Evolutionary conservation across 2,329 filamentous ascomycete genomes (phyloP).

Genomic region (Sphaerulina musiva): DNA sequence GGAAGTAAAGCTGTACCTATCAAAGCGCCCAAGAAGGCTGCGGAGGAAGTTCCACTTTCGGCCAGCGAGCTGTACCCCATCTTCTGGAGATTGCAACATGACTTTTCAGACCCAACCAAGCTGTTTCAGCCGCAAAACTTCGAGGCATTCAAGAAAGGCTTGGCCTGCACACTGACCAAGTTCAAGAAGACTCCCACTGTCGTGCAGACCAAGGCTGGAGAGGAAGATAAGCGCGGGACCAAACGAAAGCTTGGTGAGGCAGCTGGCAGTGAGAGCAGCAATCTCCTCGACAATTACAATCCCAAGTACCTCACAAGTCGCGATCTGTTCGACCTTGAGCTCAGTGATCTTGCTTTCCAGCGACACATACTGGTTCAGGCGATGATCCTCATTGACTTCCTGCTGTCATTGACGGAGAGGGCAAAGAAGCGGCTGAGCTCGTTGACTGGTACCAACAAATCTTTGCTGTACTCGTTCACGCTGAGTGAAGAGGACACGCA

Average conservation of each 20-base stretch:
- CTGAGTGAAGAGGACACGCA: constrained; percentile 77
- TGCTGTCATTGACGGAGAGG: constrained; percentile 78
- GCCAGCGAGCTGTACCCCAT: constrained; percentile 74
- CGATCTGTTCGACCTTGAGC: constrained; percentile 93
- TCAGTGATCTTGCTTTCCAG: constrained; percentile 89
- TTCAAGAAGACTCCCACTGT: constrained; percentile 68
- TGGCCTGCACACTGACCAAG: constrained; percentile 59
- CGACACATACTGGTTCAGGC: constrained; percentile 92
- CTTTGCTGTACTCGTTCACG: constrained; percentile 73
- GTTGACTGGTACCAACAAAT: constrained; percentile 63
- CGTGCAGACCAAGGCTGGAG: constrained; percentile 63
- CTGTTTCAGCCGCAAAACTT: constrained; percentile 69
- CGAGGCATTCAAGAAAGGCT: constrained; percentile 54
- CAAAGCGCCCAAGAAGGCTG: constrained; percentile 22
- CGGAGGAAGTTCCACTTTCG: constrained; percentile 50
- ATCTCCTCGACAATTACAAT: constrained; percentile 71
- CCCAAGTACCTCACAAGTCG: constrained; percentile 97
- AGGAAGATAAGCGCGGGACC: constrained; percentile 52
- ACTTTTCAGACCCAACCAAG: constrained; percentile 81
- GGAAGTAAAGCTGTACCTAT: constrained; percentile 24
- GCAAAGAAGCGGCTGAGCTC: constrained; percentile 72
- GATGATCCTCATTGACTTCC: constrained; percentile 87
- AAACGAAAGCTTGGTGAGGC: constrained; percentile 58
- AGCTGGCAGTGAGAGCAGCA: constrained; percentile 30
- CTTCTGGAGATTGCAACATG: constrained; percentile 90